Evolutionary conservation across 371 early-diverging fungal genomes (phyloP), one percentile per base, ranked within the genome.

Genomic region (Nematocida major): DNA sequence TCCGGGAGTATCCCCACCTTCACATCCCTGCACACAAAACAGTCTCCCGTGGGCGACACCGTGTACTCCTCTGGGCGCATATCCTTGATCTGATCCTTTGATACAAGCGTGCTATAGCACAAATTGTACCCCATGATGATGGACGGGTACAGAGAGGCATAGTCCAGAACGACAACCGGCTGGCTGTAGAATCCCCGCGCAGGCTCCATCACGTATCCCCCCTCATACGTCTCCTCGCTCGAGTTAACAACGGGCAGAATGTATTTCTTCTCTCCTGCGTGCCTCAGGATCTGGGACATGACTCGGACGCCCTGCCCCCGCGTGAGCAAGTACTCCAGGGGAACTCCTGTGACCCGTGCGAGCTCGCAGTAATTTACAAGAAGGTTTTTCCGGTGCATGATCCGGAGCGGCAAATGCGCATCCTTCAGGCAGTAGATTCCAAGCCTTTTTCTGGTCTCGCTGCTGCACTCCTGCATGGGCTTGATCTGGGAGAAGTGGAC

Each of bases 91-190:
- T 22, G 87, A 87, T 24, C 95, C 83, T 61, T 85, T 85, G 69
- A 90, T 88, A 96, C 77, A 38, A 93, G 87, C 0, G 99, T 97
- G 0, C 96, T 93, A 83, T 99, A 99, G 84, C 99, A 99, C 22
- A 99, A 86, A 81, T 99, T 99, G 82, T 96, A 94, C 3, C 95
- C 96, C 89, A 97, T 97, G 93, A 99, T 99, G 80, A 99, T 99
- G 9, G 96, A 95, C 9, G 99, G 99, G 85, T 99, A 99, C 82
- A 99, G 88, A 0, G 96, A 96, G 0, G 90, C 91, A 85, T 98
- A 99, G 89, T 99, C 99, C 24, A 99, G 88, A 0, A 98, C 97
- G 5, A 97, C 92, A 78, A 99, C 93, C 1, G 97, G 97, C 2
- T 88, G 86, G 66, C 91, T 89, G 82, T 98, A 97, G 80, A 91